Evolutionary conservation across 2,329 filamentous ascomycete genomes (phyloP), one percentile per base, ranked within the genome.

Genomic region (Teratosphaeriaceae sp.): DNA sequence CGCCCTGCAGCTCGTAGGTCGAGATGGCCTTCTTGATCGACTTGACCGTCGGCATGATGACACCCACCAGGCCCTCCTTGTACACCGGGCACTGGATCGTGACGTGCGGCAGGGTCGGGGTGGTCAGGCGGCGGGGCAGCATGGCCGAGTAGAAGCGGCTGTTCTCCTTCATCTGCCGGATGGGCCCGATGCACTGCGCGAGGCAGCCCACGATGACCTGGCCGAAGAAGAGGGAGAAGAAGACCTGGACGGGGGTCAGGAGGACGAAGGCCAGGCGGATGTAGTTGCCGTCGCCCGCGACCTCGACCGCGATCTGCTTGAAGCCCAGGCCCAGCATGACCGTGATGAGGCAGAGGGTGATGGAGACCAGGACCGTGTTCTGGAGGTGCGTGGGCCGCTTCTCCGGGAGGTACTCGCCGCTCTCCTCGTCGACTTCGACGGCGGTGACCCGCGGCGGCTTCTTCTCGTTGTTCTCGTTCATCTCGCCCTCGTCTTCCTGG

Each of bases 11-110:
- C 59, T 87, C 84, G 56, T 87, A 88, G 0, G 81, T 85, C 23
- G 80, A 83, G 59, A 87, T 86, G 49, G 83, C 83, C 54, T 82
- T 76, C 66, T 88, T 88, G 65, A 89, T 75, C 2, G 84, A 88
- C 56, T 79, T 80, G 55, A 89, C 78, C 0, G 85, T 90, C 6
- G 85, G 85, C 16, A 74, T 76, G 56, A 89, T 88, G 63, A 94
- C 87, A 48, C 72, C 78, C 26, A 69, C 68, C 2, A 94, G 73
- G 51, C 86, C 85, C 62, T 94, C 87, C 63, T 90, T 92, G 70
- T 92, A 94, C 0, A 94, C 85, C 3, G 87, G 87, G 62, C 85
- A 89, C 59, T 94, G 87, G 31, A 94, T 84, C 2, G 69, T 73
- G 50, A 87, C 73, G 58, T 87, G 85, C 2, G 84, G 84, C 13